phyloP scores from a whole-genome alignment of 106 monocot species.

The Dendrobium officinale region DNA sequence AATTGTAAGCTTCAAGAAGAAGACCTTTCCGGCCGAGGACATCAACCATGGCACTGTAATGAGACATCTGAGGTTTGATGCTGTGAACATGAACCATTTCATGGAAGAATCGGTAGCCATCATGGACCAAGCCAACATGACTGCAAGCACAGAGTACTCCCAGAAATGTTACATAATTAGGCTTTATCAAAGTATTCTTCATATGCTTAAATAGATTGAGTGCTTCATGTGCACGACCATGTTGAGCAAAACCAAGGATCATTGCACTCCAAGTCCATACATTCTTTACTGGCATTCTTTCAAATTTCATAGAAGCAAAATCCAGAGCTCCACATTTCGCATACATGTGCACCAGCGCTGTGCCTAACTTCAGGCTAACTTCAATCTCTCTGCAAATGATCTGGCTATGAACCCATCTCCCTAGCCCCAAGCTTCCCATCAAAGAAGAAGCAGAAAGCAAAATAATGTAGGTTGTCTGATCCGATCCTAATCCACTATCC shows the following conservation, averaged over 20 bases:
- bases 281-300: slow-evolving; percentile 38
- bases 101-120: slow-evolving; percentile 38
- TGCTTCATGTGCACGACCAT: slow-evolving; percentile 37
- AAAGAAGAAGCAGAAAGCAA: slow-evolving; percentile 57
- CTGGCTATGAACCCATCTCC: slow-evolving; percentile 50
- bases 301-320: slow-evolving; percentile 29
- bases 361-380: slow-evolving; percentile 41
- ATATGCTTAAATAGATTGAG: slow-evolving; percentile 39
- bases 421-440: slow-evolving; percentile 44
- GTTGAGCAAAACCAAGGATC: slow-evolving; percentile 58
- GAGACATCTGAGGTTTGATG: slow-evolving; percentile 47
- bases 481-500: slow-evolving; percentile 20
- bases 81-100: slow-evolving; percentile 37
- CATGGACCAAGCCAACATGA: slow-evolving; percentile 51
- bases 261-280: slow-evolving; percentile 80
- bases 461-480: slow-evolving; percentile 45
- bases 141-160: slow-evolving; percentile 67
- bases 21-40: slow-evolving; percentile 48
- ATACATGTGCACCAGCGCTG: slow-evolving; percentile 64
- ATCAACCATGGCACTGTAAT: slow-evolving; percentile 75
- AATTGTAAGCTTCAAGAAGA: slow-evolving; percentile 50
- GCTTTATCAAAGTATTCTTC: slow-evolving; percentile 28
- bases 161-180: slow-evolving; percentile 70
- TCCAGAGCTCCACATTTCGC: slow-evolving; percentile 49
- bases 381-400: slow-evolving; percentile 14